Base-by-base conservation (phyloP, 2,329 filamentous ascomycete species). In the Fusarium redolens region DNA sequence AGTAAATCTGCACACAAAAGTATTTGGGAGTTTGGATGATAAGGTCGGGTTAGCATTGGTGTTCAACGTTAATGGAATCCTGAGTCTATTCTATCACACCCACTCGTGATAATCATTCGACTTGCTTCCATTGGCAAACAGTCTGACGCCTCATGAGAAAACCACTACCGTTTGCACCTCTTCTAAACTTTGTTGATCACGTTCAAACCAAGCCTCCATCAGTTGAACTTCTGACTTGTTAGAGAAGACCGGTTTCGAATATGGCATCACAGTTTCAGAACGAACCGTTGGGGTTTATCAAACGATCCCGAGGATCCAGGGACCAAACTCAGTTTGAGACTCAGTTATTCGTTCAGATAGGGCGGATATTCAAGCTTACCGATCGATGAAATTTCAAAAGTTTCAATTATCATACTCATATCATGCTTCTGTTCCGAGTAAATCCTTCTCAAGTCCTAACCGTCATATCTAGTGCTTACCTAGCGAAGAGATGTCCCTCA, bases 311-410 rank as follows among this genome's bases (percentile, higher is more conserved):
- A 69, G n/a, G 43, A 58, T 65, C 47, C 45, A 72, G 58, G 69
- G 72, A 72, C 69, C 65, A 54, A 67, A 67, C 56, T 65, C 44
- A 54, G 50, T 54, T 54, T 20, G 14, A 54, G 22, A 30, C 35
- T 40, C 35, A 40, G 14, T 40, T 25, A 41, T 54, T 28, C 35
- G 50, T 41, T 40, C 35, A 14, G 25, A 28, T 10, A 30, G 33
- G 25, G 35, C 18, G 33, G 35, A 54, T 25, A 37, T 40, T n/a
- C 10, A 41, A 41, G 15, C 50, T 41, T 20, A 22, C 35, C 13
- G 33, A 51, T 52, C 20, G 15, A 30, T 20, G 44, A 31, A 8
- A 30, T n/a, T n/a, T n/a, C 37, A 30, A n/a, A 14, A 41, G 18
- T 41, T n/a, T 12, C 28, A 28, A 25, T 14, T 40, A 40, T 18